Conservation (phyloP, 2,329 filamentous ascomycete species). For the Monilinia fructicola region DNA sequence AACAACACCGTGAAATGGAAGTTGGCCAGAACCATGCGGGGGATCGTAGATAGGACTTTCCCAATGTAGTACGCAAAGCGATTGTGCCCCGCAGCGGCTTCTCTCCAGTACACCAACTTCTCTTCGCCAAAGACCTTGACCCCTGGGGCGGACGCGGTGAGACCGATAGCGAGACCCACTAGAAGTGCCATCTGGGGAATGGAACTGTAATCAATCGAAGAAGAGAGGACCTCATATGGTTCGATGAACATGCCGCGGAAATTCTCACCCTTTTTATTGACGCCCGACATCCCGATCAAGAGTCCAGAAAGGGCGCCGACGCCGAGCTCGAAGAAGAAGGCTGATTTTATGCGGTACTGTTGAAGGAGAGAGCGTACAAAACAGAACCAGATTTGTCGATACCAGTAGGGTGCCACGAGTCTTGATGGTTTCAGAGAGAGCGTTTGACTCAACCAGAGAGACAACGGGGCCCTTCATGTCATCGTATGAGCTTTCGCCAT, state of each 20-base stretch:
- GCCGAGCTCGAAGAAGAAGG: slow-evolving; percentile 55
- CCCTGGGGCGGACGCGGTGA: slow-evolving; percentile 54
- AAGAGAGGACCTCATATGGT: slow-evolving; percentile 53
- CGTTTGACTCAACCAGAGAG: slow-evolving; percentile 44
- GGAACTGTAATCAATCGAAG: slow-evolving; percentile 51
- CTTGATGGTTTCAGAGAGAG: slow-evolving; percentile 49
- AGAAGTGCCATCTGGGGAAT: slow-evolving; percentile 55
- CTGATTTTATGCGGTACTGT: slow-evolving; percentile 53
- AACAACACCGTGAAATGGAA: slow-evolving; percentile 53
- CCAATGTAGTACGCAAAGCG: slow-evolving; percentile 56
- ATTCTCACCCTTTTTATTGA: slow-evolving; percentile 50
- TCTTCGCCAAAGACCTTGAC: slow-evolving; percentile 44
- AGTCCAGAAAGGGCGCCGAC: slow-evolving; percentile 53
- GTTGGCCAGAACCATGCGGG: slow-evolving; percentile 44
- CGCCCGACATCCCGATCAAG: slow-evolving; percentile 55
- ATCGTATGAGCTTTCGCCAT: not conserved
- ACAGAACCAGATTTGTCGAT: slow-evolving; percentile 54
- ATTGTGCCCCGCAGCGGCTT: slow-evolving; percentile 57
- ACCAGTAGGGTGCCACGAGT: slow-evolving; percentile 50
- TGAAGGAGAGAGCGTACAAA: slow-evolving; percentile 54
- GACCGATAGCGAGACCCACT: slow-evolving; percentile 54
- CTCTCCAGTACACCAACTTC: slow-evolving; percentile 54
- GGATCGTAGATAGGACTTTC: slow-evolving; percentile 52
- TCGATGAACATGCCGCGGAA: slow-evolving; percentile 54
- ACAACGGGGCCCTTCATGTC: slow-evolving; percentile 11